phyloP scores from a whole-genome alignment of 164 flowering plant species.

The Berberis vulgaris region DNA sequence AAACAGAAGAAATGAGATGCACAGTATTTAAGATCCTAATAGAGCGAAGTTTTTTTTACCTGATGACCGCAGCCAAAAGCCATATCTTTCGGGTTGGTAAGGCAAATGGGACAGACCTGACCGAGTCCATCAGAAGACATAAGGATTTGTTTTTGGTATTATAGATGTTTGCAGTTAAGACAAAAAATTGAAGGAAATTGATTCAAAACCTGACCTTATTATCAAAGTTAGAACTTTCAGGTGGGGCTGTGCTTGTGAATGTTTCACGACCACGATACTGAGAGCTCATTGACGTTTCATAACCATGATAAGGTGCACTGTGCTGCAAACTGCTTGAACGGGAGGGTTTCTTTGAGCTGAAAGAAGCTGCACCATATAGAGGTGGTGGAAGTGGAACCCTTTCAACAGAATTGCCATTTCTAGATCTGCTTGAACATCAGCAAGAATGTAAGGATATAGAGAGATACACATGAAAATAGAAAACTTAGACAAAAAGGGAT shows the following conservation, averaged over 20 bases:
- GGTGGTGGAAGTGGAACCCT: slow-evolving; percentile 88
- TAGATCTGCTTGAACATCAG: slow-evolving; percentile 27
- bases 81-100: slow-evolving; percentile 38
- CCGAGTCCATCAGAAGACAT: neutral
- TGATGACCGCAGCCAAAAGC: slow-evolving; percentile 67
- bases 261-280: no score
- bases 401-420: slow-evolving; percentile 29
- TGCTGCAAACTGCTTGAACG: slow-evolving; percentile 38
- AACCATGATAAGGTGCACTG: slow-evolving; percentile 25
- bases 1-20: no score
- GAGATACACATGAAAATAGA: neutral
- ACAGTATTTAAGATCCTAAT: no score
- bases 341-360: slow-evolving; percentile 34
- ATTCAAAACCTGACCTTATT: slow-evolving; percentile 32
- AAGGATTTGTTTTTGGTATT: neutral
- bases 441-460: neutral
- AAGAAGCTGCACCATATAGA: slow-evolving; percentile 24
- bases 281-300: slow-evolving; percentile 7
- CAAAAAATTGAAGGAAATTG: neutral
- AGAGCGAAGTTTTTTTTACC: slow-evolving; percentile 16
- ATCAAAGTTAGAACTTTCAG: slow-evolving; percentile 45
- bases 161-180: neutral
- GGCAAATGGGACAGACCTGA: slow-evolving; percentile 68
- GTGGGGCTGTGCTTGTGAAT: slow-evolving; percentile 31
- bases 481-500: neutral